phyloP scores from a whole-genome alignment of 2,329 filamentous ascomycete genomes.

The Botrytis elliptica region DNA sequence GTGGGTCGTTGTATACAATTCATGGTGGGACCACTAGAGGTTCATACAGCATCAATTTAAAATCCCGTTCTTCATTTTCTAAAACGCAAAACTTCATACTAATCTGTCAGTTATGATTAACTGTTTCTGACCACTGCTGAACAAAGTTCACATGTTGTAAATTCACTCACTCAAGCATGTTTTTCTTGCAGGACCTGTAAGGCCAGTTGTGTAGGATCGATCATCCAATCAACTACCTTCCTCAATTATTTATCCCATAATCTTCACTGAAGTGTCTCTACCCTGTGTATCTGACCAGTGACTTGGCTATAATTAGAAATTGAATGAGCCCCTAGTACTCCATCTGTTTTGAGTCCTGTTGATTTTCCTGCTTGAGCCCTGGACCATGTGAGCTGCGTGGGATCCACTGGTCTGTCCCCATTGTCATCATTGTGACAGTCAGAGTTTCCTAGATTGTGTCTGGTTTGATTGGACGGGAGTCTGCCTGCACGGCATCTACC shows the following conservation, averaged over 20 bases:
- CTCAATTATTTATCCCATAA: not conserved
- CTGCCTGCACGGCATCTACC: not conserved
- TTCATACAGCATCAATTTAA: not conserved
- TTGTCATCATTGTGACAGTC: not conserved
- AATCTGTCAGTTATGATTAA: not conserved
- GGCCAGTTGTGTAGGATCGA: not conserved
- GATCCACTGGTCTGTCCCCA: not conserved
- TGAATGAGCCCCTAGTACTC: not conserved
- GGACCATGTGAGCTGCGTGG: not conserved
- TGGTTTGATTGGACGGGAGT: not conserved
- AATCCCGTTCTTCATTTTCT: not conserved
- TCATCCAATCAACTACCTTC: not conserved
- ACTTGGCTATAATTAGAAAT: not conserved
- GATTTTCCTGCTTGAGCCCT: not conserved
- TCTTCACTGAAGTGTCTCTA: not conserved
- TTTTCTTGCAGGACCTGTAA: not conserved
- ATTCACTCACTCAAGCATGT: not conserved
- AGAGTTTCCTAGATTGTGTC: too few species aligned
- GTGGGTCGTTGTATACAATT: not conserved
- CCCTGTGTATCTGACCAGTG: not conserved
- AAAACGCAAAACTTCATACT: not conserved
- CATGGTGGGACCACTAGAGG: not conserved
- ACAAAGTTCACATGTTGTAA: not conserved
- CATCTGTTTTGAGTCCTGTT: not conserved
- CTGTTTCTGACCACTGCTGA: not conserved